Percentiles rank a stretch among this genome's conserved stretches.
Evolutionary conservation across 2,329 filamentous ascomycete species (phyloP).

Genomic region (Apiospora kogelbergensis): DNA sequence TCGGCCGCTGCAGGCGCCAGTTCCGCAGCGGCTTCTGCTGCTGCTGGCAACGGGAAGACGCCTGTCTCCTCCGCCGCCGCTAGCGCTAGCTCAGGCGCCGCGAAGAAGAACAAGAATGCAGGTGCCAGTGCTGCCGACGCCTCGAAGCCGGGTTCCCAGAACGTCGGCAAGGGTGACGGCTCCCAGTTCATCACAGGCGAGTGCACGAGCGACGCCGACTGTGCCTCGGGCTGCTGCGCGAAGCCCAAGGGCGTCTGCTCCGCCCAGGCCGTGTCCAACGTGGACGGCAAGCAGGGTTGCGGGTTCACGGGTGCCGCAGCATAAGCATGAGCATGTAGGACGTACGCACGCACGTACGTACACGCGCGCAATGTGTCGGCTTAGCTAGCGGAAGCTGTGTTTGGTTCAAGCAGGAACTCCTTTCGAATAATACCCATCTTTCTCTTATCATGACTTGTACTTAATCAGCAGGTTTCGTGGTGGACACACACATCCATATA

Average conservation of each 20-base stretch:
- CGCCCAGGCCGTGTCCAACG: slow-evolving; percentile 20
- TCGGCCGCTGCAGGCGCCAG: neutral
- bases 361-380: too few relatives aligned
- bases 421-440: too few relatives aligned
- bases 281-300: slow-evolving; percentile 26
- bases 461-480: too few relatives aligned
- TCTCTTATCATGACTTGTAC: too few relatives aligned
- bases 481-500: too few relatives aligned
- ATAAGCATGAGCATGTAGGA: neutral
- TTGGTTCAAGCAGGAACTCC: too few relatives aligned
- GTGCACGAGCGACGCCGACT: slow-evolving; percentile 30
- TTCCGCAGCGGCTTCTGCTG: slow-evolving; percentile 7
- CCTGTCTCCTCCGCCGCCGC: neutral
- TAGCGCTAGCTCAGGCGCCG: neutral
- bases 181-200: slow-evolving; percentile 31
- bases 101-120: neutral
- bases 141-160: slow-evolving; percentile 22
- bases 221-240: slow-evolving; percentile 26
- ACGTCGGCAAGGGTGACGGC: slow-evolving; percentile 25
- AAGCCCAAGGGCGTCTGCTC: slow-evolving; percentile 25
- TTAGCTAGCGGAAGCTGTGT: too few relatives aligned
- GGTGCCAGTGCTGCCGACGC: slow-evolving; percentile 7
- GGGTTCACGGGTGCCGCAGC: slow-evolving; percentile 14
- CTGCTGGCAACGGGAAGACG: neutral
- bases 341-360: too few relatives aligned